Base-by-base conservation (phyloP, 495 filamentous ascomycete species). In the Aspergillus cavernicola region DNA sequence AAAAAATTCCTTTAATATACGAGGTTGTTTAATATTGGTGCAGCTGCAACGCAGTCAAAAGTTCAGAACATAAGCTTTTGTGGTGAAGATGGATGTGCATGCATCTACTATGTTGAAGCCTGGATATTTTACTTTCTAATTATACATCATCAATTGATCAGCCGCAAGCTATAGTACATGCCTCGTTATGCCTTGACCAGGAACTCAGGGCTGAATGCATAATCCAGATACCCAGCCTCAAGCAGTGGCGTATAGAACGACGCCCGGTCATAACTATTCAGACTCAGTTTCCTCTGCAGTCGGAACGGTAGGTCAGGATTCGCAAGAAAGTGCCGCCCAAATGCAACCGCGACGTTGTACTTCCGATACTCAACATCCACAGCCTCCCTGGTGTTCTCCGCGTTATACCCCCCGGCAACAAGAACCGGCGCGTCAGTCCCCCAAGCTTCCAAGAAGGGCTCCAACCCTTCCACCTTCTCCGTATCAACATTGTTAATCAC, bases 251-350 rank as follows among this genome's bases (percentile, higher is more conserved):
- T 33, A 54, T 89, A 88, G 58, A 89, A 88, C 0, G 72, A 78
- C 0, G 59, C 52, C 3, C 78, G 66, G 48, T 87, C 59, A 58
- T 84, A 88, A 37, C 61, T 53, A 10, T 61, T 72, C 32, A 88
- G 62, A 32, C 62, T 53, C 32, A 86, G 70, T 0, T 74, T 80
- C 29, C 84, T 62, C 58, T 72, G 61, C 10, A 89, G 50, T 51
- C 81, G 68, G 55, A 80, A 86, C 4, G 77, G 71, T 53, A 91
- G 59, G 63, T 90, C 86, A 0, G 87, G 86, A 38, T 79, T 90
- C 47, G 82, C 72, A 53, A 89, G 82, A 61, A 83, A 91, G 40
- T 73, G 74, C n/a, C 81, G 62, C 20, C 85, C 85, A 65, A 85
- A 88, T 3, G 74, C 76, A 32, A 80, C 63, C 0, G 70, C 70